These are phyloP conservation scores for Lasiosphaeriaceae sp. DNA, from an alignment of 495 filamentous ascomycete genomes.

Conservation along the genomic window DNA sequence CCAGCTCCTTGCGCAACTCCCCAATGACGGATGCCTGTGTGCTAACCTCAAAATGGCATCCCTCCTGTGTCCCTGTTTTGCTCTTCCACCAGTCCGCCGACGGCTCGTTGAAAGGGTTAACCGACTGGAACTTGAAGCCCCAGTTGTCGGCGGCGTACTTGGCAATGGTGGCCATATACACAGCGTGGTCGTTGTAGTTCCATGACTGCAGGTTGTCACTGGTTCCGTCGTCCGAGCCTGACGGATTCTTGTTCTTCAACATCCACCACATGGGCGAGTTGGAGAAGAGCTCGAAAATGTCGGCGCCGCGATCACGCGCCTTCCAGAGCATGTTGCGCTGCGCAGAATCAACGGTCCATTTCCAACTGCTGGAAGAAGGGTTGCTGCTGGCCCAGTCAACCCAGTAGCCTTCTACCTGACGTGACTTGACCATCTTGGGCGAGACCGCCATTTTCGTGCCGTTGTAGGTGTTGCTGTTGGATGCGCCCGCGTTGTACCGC, in stretches of 20 bases:
- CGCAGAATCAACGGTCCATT: constrained; percentile 28
- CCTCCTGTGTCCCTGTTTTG: constrained; percentile 31
- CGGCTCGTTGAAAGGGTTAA: constrained; percentile 40
- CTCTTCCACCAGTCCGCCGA: constrained; percentile 36
- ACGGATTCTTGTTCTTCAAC: constrained; percentile 37
- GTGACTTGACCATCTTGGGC: constrained; percentile 29
- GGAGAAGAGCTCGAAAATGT: constrained; percentile 37
- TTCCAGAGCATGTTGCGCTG: constrained; percentile 34
- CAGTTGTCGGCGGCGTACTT: constrained; percentile 32
- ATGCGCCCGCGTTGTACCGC: constrained; percentile 37
- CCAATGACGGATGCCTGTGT: constrained; percentile 25
- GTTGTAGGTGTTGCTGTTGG: constrained; percentile 29
- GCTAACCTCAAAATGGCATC: constrained; percentile 28
- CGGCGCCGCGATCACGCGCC: constrained; percentile 27
- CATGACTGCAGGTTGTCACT: constrained; percentile 35
- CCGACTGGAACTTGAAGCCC: constrained; percentile 29
- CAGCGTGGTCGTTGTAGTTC: constrained; percentile 33
- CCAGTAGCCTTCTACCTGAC: constrained; percentile 37
- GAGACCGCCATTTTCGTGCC: constrained; percentile 32
- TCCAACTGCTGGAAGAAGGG: constrained; percentile 27
- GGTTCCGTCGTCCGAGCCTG: constrained; percentile 25
- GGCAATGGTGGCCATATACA: constrained; percentile 39
- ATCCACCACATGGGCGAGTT: constrained; percentile 43
- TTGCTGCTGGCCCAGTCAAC: constrained; percentile 26
- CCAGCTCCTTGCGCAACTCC: constrained; percentile 24